These are phyloP conservation scores for Oryza meridionalis DNA, from an alignment of 176 grass and related monocot species.

Conservation along the genomic window DNA sequence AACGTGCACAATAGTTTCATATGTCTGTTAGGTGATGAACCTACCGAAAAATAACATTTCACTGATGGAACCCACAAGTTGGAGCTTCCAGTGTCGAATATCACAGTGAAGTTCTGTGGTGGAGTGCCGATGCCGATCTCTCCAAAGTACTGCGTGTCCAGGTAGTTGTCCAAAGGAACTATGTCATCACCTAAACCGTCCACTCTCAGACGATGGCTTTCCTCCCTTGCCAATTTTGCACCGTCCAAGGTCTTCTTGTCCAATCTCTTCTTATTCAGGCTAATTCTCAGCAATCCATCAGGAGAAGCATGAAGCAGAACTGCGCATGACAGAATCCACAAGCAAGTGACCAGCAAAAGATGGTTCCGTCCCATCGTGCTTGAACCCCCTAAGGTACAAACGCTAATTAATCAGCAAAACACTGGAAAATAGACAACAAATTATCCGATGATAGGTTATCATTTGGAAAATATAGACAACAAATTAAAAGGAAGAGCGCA, in stretches of 20 bases:
- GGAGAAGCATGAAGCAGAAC: constrained; percentile 51
- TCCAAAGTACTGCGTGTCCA: constrained; percentile 88
- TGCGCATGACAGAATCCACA: constrained; percentile 56
- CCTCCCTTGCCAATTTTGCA: constrained; percentile 52
- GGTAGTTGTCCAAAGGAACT: constrained; percentile 77
- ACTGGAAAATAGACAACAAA: no score
- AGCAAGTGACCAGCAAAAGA: constrained; percentile 52
- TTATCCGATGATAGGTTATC: no score
- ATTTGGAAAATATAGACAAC: background rate
- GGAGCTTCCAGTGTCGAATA: constrained; percentile 86
- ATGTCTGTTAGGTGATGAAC: background rate
- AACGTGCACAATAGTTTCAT: background rate
- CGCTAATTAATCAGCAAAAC: no score
- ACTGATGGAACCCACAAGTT: constrained; percentile 78
- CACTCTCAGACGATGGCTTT: constrained; percentile 29
- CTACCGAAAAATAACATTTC: constrained; percentile 77
- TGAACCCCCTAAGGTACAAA: background rate
- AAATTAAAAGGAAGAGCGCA: background rate
- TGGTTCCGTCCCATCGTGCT: constrained; percentile 52
- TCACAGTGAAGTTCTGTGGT: constrained; percentile 72
- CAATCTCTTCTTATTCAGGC: constrained; percentile 69
- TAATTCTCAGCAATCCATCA: constrained; percentile 69
- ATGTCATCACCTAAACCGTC: constrained; percentile 48
- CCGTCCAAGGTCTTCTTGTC: constrained; percentile 54
- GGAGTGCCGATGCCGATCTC: constrained; percentile 71